These are phyloP conservation scores for Citrus reticulata DNA, from an alignment of 345 rosid species.

Conservation along the genomic window DNA sequence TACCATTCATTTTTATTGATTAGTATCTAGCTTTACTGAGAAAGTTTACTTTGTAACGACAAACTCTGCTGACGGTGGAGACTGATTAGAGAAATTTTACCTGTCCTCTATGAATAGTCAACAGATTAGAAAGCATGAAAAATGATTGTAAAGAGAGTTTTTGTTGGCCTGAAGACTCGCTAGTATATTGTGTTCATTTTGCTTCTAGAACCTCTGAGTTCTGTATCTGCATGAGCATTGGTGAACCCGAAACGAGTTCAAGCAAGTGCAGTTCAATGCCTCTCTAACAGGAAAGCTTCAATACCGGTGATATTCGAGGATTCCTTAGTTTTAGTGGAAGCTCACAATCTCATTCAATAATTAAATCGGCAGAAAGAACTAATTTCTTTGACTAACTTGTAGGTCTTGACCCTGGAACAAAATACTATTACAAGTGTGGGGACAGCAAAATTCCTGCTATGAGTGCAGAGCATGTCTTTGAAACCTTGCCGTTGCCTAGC, in stretches of 20 bases:
- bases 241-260: not conserved
- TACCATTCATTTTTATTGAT: not conserved
- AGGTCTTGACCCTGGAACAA: constrained; percentile 65
- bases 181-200: not conserved
- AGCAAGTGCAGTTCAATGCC: not conserved
- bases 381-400: constrained; percentile 2
- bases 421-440: constrained; percentile 69
- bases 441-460: constrained; percentile 72
- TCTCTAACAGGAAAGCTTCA: not conserved
- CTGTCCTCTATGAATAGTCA: not conserved
- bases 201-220: not conserved
- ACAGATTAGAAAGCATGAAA: not conserved
- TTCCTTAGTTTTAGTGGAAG: not conserved
- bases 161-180: too few relatives aligned
- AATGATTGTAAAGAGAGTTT: too few relatives aligned
- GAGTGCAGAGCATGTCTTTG: constrained; percentile 58
- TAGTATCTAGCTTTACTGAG: too few relatives aligned
- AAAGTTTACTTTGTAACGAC: not conserved
- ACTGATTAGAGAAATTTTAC: not conserved
- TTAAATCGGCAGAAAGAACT: not conserved
- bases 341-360: not conserved
- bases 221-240: not conserved
- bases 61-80: not conserved
- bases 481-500: constrained; percentile 49
- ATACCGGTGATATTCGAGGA: not conserved